phyloP scores from a whole-genome alignment of 257 asterid genomes.

The Coffea canephora region DNA sequence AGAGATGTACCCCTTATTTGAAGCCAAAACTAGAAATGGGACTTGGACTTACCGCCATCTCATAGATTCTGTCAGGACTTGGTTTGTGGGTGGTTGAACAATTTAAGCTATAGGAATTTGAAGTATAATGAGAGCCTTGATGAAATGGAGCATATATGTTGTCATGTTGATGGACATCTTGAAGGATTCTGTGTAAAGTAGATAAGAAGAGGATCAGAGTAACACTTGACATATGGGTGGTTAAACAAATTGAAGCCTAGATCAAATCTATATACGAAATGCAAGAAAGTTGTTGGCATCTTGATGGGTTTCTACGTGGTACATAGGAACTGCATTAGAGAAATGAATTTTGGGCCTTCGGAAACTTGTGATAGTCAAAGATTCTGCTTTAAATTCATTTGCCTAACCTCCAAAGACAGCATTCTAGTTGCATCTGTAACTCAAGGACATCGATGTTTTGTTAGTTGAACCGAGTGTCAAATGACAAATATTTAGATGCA shows the following conservation, averaged over 20 bases:
- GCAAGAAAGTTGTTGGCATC: not conserved
- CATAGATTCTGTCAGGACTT: constrained; percentile 15
- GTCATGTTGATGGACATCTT: not conserved
- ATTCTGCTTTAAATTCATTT: not conserved
- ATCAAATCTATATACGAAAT: not conserved
- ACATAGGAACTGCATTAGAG: not conserved
- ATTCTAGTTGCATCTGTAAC: not conserved
- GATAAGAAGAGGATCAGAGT: too few relatives aligned
- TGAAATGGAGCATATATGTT: not conserved
- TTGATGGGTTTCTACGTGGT: not conserved
- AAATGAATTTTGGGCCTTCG: not conserved
- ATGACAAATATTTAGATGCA: not conserved
- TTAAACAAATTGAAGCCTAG: not conserved
- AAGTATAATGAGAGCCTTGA: not conserved
- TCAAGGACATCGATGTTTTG: not conserved
- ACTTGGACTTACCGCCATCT: constrained; percentile 25
- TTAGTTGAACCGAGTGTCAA: not conserved
- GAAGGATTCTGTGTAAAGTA: not conserved
- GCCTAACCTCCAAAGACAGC: not conserved
- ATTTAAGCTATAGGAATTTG: not conserved
- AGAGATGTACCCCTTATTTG: constrained; percentile 18
- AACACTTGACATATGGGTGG: not conserved
- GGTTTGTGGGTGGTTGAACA: not conserved
- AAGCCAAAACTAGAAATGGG: not conserved
- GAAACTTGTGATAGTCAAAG: not conserved